These are phyloP conservation scores for Hura crepitans DNA, from an alignment of 441 rosid species.

Conservation along the genomic window DNA sequence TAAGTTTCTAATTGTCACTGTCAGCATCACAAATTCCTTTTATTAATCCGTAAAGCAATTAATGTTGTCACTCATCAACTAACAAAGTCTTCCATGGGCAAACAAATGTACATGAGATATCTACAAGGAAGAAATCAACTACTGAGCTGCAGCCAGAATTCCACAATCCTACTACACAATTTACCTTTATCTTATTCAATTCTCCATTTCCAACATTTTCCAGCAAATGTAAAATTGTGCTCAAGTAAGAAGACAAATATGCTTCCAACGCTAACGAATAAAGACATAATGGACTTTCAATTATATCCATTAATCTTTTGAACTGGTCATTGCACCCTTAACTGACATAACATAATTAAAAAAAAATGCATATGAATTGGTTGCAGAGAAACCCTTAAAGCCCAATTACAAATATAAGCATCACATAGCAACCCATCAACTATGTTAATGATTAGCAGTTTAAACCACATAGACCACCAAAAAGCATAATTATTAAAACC, in stretches of 20 bases:
- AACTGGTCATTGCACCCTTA: background rate
- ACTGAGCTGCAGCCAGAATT: too few relatives aligned
- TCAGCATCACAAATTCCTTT: too few relatives aligned
- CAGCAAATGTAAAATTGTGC: background rate
- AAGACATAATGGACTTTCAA: background rate
- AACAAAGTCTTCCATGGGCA: too few relatives aligned
- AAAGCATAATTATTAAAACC: too few relatives aligned
- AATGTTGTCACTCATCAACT: too few relatives aligned
- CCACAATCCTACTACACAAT: too few relatives aligned
- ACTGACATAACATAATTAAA: background rate
- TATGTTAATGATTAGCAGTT: background rate
- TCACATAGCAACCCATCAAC: constrained; percentile 2
- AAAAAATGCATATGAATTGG: background rate
- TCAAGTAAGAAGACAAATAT: background rate
- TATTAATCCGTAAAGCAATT: too few relatives aligned
- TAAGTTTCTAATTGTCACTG: too few relatives aligned
- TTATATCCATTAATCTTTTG: background rate
- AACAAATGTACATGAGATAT: too few relatives aligned
- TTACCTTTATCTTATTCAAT: constrained; percentile 50
- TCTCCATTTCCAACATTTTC: constrained; percentile 76
- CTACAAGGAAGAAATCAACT: too few relatives aligned
- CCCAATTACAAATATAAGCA: background rate
- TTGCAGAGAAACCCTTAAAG: background rate
- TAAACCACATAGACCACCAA: background rate
- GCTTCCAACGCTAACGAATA: background rate